These are phyloP conservation scores for Harrya chromipes DNA, from an alignment of 768 basidiomycete species.

Conservation along the genomic window DNA sequence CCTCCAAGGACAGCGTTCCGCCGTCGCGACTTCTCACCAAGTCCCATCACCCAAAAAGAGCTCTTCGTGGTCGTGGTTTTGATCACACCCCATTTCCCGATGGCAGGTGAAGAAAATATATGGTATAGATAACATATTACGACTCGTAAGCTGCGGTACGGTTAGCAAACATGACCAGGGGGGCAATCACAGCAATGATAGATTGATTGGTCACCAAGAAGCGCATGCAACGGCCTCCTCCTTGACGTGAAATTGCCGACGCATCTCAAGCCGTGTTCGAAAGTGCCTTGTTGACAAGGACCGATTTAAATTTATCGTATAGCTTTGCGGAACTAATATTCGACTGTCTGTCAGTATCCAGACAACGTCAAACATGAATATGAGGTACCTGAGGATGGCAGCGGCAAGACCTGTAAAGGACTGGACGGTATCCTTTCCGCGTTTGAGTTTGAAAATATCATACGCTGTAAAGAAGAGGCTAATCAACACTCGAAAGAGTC, in stretches of 20 bases:
- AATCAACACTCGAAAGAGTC: conserved; percentile 9
- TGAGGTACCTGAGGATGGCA: conserved; percentile 66
- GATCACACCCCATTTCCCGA: neutral
- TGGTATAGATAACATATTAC: conserved; percentile 14
- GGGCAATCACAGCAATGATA: neutral
- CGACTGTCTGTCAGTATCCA: neutral
- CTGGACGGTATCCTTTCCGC: conserved; percentile 57
- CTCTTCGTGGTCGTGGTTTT: conserved; percentile 24
- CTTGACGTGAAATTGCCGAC: neutral
- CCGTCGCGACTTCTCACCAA: neutral
- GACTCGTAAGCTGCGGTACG: no score
- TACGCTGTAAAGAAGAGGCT: conserved; percentile 52
- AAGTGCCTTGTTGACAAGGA: conserved; percentile 50
- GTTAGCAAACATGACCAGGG: neutral
- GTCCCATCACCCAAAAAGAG: conserved; percentile 1
- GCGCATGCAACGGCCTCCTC: neutral
- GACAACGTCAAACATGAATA: neutral
- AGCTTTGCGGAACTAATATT: conserved; percentile 64
- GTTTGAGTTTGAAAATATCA: conserved; percentile 69
- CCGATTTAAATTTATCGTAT: conserved; percentile 66
- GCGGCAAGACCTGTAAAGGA: conserved; percentile 65
- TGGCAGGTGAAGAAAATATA: conserved; percentile 2
- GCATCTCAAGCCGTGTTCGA: conserved; percentile 19
- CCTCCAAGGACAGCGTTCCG: conserved; percentile 24
- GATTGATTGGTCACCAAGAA: neutral